phyloP scores from a whole-genome alignment of 441 rosid genomes.

The Populus hybrid region DNA sequence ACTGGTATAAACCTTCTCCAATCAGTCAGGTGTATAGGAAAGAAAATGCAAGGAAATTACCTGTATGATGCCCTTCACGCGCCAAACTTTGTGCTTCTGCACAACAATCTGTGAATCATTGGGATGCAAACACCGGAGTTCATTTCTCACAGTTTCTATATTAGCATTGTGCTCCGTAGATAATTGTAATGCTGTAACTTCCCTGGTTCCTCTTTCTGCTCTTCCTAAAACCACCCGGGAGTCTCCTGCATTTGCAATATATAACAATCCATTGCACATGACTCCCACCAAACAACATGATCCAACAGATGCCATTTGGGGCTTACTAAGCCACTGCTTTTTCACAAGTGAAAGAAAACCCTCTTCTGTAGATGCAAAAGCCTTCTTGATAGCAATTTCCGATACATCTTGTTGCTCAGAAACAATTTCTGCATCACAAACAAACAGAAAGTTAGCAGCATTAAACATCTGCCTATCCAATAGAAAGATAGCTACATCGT shows the following conservation, averaged over 20 bases:
- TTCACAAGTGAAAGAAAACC: conserved; percentile 61
- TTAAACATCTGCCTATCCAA: too few species aligned
- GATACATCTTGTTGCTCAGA: conserved; percentile 65
- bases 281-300: conserved; percentile 81
- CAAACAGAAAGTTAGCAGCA: neutral
- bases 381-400: conserved; percentile 62
- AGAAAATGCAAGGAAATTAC: conserved; percentile 21
- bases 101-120: conserved; percentile 76
- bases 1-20: neutral
- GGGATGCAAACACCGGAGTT: conserved; percentile 63
- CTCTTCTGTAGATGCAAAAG: conserved; percentile 69
- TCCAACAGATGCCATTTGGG: conserved; percentile 91
- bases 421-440: conserved; percentile 43
- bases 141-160: conserved; percentile 73
- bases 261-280: conserved; percentile 53
- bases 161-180: conserved; percentile 77
- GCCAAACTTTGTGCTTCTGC: conserved; percentile 81
- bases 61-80: conserved; percentile 89
- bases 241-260: conserved; percentile 85
- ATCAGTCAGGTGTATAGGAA: neutral
- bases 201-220: conserved; percentile 35
- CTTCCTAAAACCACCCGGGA: conserved; percentile 80
- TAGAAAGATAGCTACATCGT: too few species aligned
- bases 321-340: conserved; percentile 57
- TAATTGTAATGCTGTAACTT: conserved; percentile 61